Base-by-base conservation (phyloP, 2,329 filamentous ascomycete genomes). In the Eutypa lata region DNA sequence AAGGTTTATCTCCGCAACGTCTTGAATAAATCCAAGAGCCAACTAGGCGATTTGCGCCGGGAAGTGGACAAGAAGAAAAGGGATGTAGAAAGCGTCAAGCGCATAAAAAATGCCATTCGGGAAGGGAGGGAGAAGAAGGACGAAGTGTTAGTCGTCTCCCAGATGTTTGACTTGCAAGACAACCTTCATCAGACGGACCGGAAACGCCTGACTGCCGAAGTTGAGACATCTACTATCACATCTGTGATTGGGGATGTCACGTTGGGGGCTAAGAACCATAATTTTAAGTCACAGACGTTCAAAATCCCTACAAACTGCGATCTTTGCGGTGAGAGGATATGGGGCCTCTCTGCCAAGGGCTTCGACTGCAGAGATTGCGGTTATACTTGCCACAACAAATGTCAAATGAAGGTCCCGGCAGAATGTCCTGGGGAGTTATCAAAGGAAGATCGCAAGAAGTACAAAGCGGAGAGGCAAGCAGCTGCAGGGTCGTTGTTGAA, bases 261-360 rank as follows among this genome's bases (percentile, higher is more conserved):
- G 2, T 77, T 96, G 19, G 93, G 93, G 18, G 92, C 92, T 11
- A 91, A 91, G 69, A 96, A 92, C 65, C 94, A 99, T 76, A 94
- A 96, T 66, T 99, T 99, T 81, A 96, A 96, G 73, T 86, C 90
- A n/a, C 91, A 97, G 67, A 97, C 94, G 0, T 99, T 97, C 80
- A 97, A 97, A 71, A 96, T 99, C 55, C 95, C 95, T 0, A 99
- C 94, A 4, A 97, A 97, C 69, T 99, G 94, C 74, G 94, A 99
- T 70, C 80, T 97, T 13, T 99, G 94, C 63, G 92, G 92, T 18
- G 94, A 99, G 68, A 84, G 94, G 26, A 96, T 99, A 68, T 99
- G 94, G 94, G 94, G 94, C 1, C 72, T 99, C 40, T 96, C 91
- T 28, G 93, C 94, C 37, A 99, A 99, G 73, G 94, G 94, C 0